A percentile compares a stretch with the other conserved stretches of the same genome.
These are phyloP conservation scores for Lactarius indigo DNA, from an alignment of 768 basidiomycete genomes.

Conservation along the genomic window DNA sequence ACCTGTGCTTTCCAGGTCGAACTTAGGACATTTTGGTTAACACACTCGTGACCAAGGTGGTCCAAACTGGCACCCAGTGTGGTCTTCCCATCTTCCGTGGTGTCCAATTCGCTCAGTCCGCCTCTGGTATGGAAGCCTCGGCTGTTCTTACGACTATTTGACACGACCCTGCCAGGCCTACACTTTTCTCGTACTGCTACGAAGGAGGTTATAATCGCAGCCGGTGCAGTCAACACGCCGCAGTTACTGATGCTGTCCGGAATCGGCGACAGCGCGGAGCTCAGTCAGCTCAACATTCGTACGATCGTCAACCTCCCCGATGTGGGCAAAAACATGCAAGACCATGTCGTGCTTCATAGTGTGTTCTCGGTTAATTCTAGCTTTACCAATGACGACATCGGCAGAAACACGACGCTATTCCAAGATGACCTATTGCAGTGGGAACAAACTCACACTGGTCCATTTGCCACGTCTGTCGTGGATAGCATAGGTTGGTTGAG, in stretches of 20 bases:
- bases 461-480: neutral
- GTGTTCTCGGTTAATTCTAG: slow-evolving; percentile 8
- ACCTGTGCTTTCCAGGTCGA: neutral
- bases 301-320: slow-evolving; percentile 28
- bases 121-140: neutral
- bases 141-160: neutral
- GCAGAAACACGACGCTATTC: slow-evolving; percentile 15
- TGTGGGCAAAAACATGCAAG: slow-evolving; percentile 32
- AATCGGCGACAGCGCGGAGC: slow-evolving; percentile 27
- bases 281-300: slow-evolving; percentile 26
- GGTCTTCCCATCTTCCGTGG: too few relatives aligned
- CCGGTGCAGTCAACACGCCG: too few relatives aligned
- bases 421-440: slow-evolving; percentile 7
- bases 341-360: slow-evolving; percentile 24
- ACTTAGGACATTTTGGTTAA: neutral
- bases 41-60: neutral
- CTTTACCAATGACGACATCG: slow-evolving; percentile 10
- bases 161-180: neutral
- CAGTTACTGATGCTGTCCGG: slow-evolving; percentile 32
- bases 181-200: slow-evolving; percentile 21
- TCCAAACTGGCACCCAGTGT: neutral
- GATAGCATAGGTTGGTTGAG: slow-evolving; percentile 8
- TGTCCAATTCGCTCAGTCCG: neutral
- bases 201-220: slow-evolving; percentile 19
- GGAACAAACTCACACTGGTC: slow-evolving; percentile 13